phyloP scores from a whole-genome alignment of 441 rosid species.

The Gossypium gossypioides region DNA sequence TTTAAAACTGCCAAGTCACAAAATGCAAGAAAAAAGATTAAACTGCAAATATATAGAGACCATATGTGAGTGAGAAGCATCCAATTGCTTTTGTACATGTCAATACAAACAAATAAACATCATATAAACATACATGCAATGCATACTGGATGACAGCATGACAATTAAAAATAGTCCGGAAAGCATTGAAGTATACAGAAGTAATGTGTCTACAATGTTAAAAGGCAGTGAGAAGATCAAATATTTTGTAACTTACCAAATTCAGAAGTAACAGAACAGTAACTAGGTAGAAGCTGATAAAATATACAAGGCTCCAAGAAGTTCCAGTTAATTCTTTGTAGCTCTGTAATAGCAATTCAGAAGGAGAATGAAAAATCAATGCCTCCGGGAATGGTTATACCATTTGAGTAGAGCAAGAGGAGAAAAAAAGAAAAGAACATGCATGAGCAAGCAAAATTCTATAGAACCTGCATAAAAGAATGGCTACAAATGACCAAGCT shows the following conservation, averaged over 20 bases:
- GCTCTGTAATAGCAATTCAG: slow-evolving; percentile 45
- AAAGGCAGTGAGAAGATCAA: not conserved
- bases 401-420: not conserved
- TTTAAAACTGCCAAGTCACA: slow-evolving; percentile 1
- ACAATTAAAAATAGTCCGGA: not conserved
- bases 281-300: slow-evolving; percentile 84
- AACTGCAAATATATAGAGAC: not conserved
- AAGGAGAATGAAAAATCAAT: slow-evolving; percentile 5
- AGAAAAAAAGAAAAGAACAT: not conserved
- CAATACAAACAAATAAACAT: not conserved
- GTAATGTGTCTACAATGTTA: not conserved
- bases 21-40: not conserved
- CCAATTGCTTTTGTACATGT: not conserved
- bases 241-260: slow-evolving; percentile 44
- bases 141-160: not conserved
- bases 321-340: slow-evolving; percentile 75
- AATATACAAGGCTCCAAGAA: slow-evolving; percentile 66
- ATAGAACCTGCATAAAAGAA: not conserved
- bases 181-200: not conserved
- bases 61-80: not conserved
- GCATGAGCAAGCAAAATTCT: not conserved
- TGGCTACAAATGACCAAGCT: not conserved
- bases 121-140: not conserved
- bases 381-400: slow-evolving; percentile 9
- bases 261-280: slow-evolving; percentile 74